Base-by-base conservation (phyloP, 2,329 filamentous ascomycete genomes). In the Cercospora sp. region DNA sequence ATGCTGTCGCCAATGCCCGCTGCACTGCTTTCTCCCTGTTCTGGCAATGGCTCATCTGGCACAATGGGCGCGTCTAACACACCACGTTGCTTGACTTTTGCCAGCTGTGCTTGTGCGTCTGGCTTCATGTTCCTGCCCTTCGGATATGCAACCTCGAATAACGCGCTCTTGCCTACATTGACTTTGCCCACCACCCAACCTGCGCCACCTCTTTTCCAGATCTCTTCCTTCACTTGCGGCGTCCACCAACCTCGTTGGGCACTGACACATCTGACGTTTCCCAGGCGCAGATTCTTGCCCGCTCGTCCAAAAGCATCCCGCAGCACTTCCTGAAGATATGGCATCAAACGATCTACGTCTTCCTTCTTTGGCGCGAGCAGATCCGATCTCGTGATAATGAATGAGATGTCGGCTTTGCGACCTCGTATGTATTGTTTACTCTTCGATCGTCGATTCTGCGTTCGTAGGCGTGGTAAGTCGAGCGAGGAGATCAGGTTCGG, bases 121-220 rank as follows among this genome's bases (percentile, higher is more conserved):
- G 67, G 59, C 62, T 63, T 64, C 9, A 48, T 53, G n/a, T 26
- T 82, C 73, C 75, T 79, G 63, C 75, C 83, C 91, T 94, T 90
- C 3, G 96, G 94, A 75, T 94, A 97, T 7, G 97, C 88, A 4
- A 89, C 87, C 73, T 95, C 90, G 69, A 98, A 97, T 2, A 99
- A 86, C 76, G 91, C 90, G 74, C 94, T 98, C 81, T 99, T 99
- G 26, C 95, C 96, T 2, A 98, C 96, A 76, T 99, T 99, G 70
- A 93, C 93, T 79, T 97, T 98, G n/a, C 95, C 95, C 2, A 99
- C 91, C 84, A 99, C 90, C 94, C 95, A 99, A 16, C 91, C 90
- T 16, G 90, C 95, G 4, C 94, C 94, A 3, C 93, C 93, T 60
- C 92, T 87, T 53, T 89, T 82, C 86, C 89, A 94, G 58, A 99